These are phyloP conservation scores for Xylaria scruposa DNA, from an alignment of 495 filamentous ascomycete species.

Conservation along the genomic window DNA sequence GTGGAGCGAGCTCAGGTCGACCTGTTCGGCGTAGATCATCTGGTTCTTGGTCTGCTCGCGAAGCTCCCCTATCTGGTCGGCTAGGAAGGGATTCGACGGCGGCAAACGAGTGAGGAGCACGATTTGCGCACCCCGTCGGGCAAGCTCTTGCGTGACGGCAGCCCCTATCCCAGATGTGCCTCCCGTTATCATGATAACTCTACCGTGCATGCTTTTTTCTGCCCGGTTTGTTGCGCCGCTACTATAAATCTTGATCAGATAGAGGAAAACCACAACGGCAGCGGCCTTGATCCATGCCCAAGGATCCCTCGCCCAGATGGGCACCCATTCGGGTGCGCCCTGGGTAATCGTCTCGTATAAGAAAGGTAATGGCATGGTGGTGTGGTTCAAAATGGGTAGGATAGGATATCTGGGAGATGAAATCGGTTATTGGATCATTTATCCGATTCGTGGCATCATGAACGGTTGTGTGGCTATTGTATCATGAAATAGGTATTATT, in stretches of 20 bases:
- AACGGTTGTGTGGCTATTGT: slow-evolving; percentile 18
- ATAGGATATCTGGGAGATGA: background rate
- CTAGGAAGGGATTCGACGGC: slow-evolving; percentile 82
- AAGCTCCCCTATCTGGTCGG: slow-evolving; percentile 90
- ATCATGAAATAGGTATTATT: slow-evolving; percentile 28
- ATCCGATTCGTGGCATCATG: slow-evolving; percentile 7
- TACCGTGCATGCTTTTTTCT: slow-evolving; percentile 88
- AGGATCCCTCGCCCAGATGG: slow-evolving; percentile 55
- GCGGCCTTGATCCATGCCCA: slow-evolving; percentile 64
- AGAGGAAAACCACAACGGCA: slow-evolving; percentile 65
- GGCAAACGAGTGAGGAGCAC: slow-evolving; percentile 86
- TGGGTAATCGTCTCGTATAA: slow-evolving; percentile 65
- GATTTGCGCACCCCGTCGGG: slow-evolving; percentile 84
- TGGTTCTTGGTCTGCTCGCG: slow-evolving; percentile 81
- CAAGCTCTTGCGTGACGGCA: slow-evolving; percentile 73
- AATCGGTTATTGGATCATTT: background rate
- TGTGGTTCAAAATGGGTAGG: background rate
- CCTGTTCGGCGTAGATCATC: slow-evolving; percentile 92
- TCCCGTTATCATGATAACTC: slow-evolving; percentile 92
- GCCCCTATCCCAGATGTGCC: slow-evolving; percentile 95
- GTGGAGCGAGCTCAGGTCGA: slow-evolving; percentile 84
- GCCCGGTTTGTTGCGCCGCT: slow-evolving; percentile 75
- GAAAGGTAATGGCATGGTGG: slow-evolving; percentile 80
- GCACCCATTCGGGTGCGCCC: slow-evolving; percentile 70
- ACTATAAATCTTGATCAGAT: slow-evolving; percentile 77